Base-by-base conservation (phyloP, 192 early-diverging fungal species). In the Endogone sp. region DNA sequence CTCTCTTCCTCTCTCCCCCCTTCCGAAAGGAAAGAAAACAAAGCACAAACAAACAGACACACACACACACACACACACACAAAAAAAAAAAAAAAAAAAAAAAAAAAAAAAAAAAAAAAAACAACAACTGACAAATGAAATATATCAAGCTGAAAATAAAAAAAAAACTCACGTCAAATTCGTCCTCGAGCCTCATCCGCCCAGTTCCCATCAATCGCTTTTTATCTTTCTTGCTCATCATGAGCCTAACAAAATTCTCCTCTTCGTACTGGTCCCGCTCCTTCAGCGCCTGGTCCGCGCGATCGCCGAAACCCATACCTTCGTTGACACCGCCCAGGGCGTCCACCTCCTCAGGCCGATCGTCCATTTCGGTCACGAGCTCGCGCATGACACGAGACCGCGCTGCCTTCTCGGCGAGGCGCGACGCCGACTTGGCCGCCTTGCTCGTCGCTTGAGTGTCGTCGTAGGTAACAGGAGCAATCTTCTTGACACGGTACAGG, bases 341-440 rank as follows among this genome's bases (percentile, higher is more conserved):
- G 23, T 84, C 87, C 49, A 85, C 68, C 72, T 88, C 87, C 71
- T 97, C 94, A 0, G 95, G 95, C 16, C 90, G 86, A 73, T 94
- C 89, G 63, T 93, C 94, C 74, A 90, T 92, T 75, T 96, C 92
- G 13, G 79, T 71, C 74, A 89, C 83, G 21, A 98, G 71, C 67
- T 98, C 96, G 63, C 87, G 88, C 64, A 96, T 88, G 57, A 98
- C 79, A 16, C 93, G 84, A 3, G 96, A 95, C 62, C 88, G 83
- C 11, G 93, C 83, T 8, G 93, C 92, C 68, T 85, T 82, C 26
- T 88, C 86, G 70, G 82, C 74, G 65, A 89, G 63, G 25, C 90
- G 85, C 63, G 82, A 77, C 68, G 90, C 82, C 49, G 87, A 81
- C 63, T 83, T 83, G 60, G 90, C 84, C 27, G 81, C 71, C 74